Evolutionary conservation across 352 stramenopile genomes (phyloP).

Genomic region (Globisporangium canariense): DNA sequence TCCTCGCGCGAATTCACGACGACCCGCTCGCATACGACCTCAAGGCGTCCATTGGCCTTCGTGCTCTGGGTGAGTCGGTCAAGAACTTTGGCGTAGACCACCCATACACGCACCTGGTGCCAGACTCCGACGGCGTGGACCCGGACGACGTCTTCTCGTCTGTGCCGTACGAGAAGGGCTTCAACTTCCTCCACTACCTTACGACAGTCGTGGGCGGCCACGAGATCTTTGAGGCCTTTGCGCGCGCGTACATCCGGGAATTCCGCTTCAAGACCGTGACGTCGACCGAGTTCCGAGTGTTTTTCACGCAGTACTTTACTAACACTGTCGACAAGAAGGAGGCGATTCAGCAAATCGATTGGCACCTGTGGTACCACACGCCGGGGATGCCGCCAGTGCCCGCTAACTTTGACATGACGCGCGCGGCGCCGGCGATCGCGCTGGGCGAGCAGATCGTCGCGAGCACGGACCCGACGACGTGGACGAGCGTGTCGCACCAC

Average conservation of each 20-base stretch:
- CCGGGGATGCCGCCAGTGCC: slow-evolving; percentile 87
- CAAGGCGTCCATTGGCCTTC: slow-evolving; percentile 47
- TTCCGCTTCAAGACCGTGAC: slow-evolving; percentile 91
- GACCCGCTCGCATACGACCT: slow-evolving; percentile 48
- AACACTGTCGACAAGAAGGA: slow-evolving; percentile 23
- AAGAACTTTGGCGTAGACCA: slow-evolving; percentile 54
- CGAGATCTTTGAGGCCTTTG: slow-evolving; percentile 78
- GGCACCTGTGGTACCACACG: slow-evolving; percentile 90
- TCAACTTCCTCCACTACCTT: slow-evolving; percentile 82
- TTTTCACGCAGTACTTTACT: slow-evolving; percentile 81
- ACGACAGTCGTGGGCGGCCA: slow-evolving; percentile 39
- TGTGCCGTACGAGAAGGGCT: slow-evolving; percentile 96
- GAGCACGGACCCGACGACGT: slow-evolving; percentile 25
- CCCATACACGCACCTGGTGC: slow-evolving; percentile 89
- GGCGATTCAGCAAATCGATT: slow-evolving; percentile 83
- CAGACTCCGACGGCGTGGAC: slow-evolving; percentile 85
- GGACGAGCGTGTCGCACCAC: slow-evolving; percentile 14
- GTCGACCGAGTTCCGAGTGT: slow-evolving; percentile 66
- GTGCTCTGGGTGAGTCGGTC: slow-evolving; percentile 39
- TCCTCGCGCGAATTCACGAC: slow-evolving; percentile 75
- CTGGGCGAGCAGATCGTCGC: slow-evolving; percentile 40
- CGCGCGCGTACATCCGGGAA: slow-evolving; percentile 87
- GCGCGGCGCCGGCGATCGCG: slow-evolving; percentile 42
- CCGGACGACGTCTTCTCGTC: slow-evolving; percentile 95
- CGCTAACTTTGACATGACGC: slow-evolving; percentile 86